phyloP scores from a whole-genome alignment of 202 grass and related monocot genomes.

The Bolboschoenoplectus hybrid region DNA sequence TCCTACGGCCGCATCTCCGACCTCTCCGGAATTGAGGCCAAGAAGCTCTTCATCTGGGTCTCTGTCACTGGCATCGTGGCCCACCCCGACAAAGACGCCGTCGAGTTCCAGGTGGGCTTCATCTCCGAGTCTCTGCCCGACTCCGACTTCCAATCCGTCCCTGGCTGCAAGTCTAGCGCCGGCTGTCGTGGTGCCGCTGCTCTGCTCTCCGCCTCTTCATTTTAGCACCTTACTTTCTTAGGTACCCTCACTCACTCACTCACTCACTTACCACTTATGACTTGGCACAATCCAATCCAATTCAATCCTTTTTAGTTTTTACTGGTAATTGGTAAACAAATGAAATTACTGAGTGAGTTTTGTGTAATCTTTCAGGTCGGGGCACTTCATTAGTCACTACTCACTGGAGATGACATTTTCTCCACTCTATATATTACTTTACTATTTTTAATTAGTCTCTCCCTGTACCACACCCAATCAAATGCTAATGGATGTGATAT shows the following conservation, averaged over 20 bases:
- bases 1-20: slow-evolving; percentile 53
- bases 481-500: background rate
- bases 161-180: slow-evolving; percentile 38
- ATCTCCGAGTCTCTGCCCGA: slow-evolving; percentile 56
- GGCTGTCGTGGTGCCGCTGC: background rate
- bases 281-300: too few relatives aligned
- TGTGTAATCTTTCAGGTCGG: background rate
- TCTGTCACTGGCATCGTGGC: slow-evolving; percentile 63
- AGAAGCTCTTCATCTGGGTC: slow-evolving; percentile 86
- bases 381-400: background rate
- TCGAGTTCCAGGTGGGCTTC: slow-evolving; percentile 71
- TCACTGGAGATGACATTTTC: background rate
- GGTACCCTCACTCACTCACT: too few relatives aligned
- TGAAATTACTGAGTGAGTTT: background rate
- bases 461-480: background rate
- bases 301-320: too few relatives aligned
- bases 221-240: too few relatives aligned
- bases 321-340: too few relatives aligned
- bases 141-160: slow-evolving; percentile 58
- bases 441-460: background rate
- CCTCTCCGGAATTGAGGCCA: slow-evolving; percentile 72
- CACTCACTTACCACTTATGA: too few relatives aligned
- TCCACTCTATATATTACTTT: background rate
- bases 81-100: slow-evolving; percentile 49
- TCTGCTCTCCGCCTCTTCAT: background rate